A percentile compares a stretch with the other conserved stretches of the same genome.
These are phyloP conservation scores for Euphrasia arctica DNA, from an alignment of 305 asterid species.

Conservation along the genomic window DNA sequence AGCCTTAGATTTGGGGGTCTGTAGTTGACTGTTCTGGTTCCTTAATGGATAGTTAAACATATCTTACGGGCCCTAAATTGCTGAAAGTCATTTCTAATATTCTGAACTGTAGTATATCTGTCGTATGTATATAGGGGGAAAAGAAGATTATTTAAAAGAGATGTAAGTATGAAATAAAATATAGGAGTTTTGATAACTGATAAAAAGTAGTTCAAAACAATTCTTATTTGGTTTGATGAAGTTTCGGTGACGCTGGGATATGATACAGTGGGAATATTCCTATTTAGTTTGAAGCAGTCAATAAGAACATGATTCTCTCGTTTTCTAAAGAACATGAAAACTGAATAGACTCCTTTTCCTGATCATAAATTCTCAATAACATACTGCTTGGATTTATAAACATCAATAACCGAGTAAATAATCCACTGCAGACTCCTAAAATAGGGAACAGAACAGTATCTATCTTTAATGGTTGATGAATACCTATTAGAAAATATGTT, in stretches of 20 bases:
- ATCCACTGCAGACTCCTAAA: not conserved
- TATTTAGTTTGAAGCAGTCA: slow-evolving; percentile 1
- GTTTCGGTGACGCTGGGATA: not conserved
- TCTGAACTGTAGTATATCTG: not conserved
- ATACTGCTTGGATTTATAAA: not conserved
- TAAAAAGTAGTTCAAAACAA: not conserved
- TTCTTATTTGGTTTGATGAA: not conserved
- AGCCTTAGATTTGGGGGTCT: too few species aligned
- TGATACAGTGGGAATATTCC: not conserved
- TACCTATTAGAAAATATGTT: not conserved
- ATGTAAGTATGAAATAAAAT: not conserved
- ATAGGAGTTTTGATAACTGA: too few species aligned
- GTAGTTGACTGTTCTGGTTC: too few species aligned
- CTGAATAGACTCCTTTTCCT: not conserved
- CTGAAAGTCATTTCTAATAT: not conserved
- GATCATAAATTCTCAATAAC: not conserved
- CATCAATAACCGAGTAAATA: not conserved
- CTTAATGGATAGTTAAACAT: too few species aligned
- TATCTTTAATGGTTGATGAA: too few species aligned
- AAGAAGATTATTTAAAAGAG: not conserved
- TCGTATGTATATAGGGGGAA: not conserved
- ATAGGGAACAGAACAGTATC: not conserved
- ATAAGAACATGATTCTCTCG: not conserved
- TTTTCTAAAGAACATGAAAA: not conserved
- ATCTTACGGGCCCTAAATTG: too few species aligned